Evolutionary conservation across 306 rosid genomes (phyloP).

Genomic region (Prunus persica): Prunus_persica_NCBIv2 NC_034014.1:22107501-22108000

Average conservation of each 20-base stretch:
- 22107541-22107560: neutral
- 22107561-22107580: constrained; percentile 21
- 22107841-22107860: constrained; percentile 37
- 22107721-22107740: constrained; percentile 75
- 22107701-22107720: constrained; percentile 69
- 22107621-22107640: constrained; percentile 40
- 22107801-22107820: constrained; percentile 53
- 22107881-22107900: neutral
- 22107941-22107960: constrained; percentile 69
- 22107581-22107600: constrained; percentile 86
- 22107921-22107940: constrained; percentile 10
- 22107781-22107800: constrained; percentile 67
- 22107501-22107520: neutral
- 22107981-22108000: constrained; percentile 40
- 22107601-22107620: constrained; percentile 50
- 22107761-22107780: constrained; percentile 88
- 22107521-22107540: neutral
- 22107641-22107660: constrained; percentile 30
- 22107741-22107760: constrained; percentile 64
- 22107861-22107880: constrained; percentile 74
- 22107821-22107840: constrained; percentile 49
- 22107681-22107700: constrained; percentile 44
- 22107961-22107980: constrained; percentile 55
- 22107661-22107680: constrained; percentile 66
- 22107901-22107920: neutral